These are phyloP conservation scores for Phytopythium delawarense DNA, from an alignment of 352 stramenopile species.

Conservation along the genomic window DNA sequence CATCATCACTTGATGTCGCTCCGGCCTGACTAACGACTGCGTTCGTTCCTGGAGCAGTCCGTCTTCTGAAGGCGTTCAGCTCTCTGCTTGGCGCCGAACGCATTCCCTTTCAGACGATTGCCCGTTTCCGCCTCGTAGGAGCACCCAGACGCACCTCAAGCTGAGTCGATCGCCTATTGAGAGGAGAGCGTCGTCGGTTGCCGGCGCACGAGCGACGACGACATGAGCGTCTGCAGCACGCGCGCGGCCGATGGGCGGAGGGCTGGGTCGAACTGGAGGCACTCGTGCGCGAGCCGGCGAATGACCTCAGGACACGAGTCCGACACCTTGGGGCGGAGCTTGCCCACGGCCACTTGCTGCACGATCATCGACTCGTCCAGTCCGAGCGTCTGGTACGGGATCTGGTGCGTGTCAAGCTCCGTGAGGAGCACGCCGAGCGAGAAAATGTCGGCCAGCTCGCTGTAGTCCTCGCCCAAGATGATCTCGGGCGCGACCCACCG, in stretches of 20 bases:
- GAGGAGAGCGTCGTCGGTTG: constrained; percentile 32
- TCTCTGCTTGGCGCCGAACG: neutral
- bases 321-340: constrained; percentile 70
- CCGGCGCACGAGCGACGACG: constrained; percentile 51
- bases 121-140: neutral
- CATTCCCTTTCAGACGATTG: neutral
- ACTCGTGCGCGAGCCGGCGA: constrained; percentile 70
- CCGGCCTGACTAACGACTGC: neutral
- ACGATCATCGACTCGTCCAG: constrained; percentile 81
- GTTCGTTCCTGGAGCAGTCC: neutral
- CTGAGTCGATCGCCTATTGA: constrained; percentile 6
- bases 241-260: constrained; percentile 61
- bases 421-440: constrained; percentile 67
- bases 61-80: neutral
- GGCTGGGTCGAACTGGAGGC: constrained; percentile 73
- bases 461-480: constrained; percentile 75
- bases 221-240: constrained; percentile 69
- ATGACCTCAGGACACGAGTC: constrained; percentile 78
- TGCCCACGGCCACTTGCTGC: constrained; percentile 72
- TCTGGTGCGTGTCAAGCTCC: constrained; percentile 67
- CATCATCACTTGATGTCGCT: too few relatives aligned
- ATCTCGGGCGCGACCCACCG: constrained; percentile 77
- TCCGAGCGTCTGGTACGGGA: constrained; percentile 60
- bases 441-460: constrained; percentile 68
- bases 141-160: neutral